Percentiles rank a stretch among this genome's conserved stretches.
Evolutionary conservation across 129 eudicot genomes (phyloP).

Genomic region (Arctium lappa): DNA sequence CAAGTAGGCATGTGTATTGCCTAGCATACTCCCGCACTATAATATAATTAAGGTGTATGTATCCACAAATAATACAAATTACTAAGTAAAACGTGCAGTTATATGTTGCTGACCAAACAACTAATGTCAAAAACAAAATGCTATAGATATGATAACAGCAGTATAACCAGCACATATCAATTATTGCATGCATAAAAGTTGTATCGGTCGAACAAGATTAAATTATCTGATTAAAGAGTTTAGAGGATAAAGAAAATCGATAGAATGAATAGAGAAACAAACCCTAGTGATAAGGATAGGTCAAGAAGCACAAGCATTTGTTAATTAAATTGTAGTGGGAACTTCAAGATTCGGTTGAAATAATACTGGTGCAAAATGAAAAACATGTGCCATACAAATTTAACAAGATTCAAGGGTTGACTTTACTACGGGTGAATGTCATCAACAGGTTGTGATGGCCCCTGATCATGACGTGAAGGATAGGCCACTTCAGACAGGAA

Average conservation of each 20-base stretch:
- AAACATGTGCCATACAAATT: not conserved
- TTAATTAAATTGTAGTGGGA: not conserved
- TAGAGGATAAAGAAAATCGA: not conserved
- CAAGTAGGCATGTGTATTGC: slow-evolving; percentile 11
- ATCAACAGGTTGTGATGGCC: not conserved
- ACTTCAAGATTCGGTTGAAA: not conserved
- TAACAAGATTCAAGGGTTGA: not conserved
- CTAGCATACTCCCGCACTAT: not conserved
- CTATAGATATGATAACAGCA: slow-evolving; percentile 14
- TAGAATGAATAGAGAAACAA: not conserved
- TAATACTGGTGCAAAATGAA: not conserved
- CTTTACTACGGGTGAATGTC: not conserved
- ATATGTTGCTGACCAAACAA: not conserved
- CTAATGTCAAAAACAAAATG: slow-evolving; percentile 10
- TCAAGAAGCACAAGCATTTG: not conserved
- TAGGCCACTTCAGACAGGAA: not conserved
- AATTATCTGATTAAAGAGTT: not conserved
- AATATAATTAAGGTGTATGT: not conserved
- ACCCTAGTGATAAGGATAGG: not conserved
- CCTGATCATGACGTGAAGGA: slow-evolving; percentile 9
- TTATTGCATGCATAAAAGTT: not conserved
- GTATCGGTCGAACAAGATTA: not conserved
- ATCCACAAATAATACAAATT: not conserved
- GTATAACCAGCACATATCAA: not conserved
- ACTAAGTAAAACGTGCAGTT: not conserved